These are phyloP conservation scores for Puccinia hordei DNA, from an alignment of 1,284 basidiomycete species.

Conservation along the genomic window DNA sequence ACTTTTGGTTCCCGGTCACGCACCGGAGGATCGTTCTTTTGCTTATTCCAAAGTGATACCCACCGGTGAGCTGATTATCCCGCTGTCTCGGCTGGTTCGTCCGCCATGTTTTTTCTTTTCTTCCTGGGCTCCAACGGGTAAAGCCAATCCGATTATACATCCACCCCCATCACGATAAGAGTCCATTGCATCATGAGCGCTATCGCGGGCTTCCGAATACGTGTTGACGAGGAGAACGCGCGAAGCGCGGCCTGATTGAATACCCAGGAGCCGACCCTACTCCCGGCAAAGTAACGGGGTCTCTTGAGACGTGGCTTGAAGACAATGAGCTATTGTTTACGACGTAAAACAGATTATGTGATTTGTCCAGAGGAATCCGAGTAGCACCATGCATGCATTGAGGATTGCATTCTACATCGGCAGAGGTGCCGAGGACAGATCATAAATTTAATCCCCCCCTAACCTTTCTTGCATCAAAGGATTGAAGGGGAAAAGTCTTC, in stretches of 20 bases:
- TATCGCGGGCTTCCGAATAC: too few species aligned
- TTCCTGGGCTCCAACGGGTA: neutral
- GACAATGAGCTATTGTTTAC: neutral
- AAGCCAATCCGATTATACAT: neutral
- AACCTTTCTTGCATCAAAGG: neutral
- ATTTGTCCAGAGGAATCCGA: too few species aligned
- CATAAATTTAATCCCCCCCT: neutral
- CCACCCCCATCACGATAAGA: neutral
- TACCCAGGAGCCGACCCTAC: too few species aligned
- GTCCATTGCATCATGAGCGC: too few species aligned
- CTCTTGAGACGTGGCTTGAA: neutral
- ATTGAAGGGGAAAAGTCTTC: neutral
- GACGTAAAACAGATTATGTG: neutral
- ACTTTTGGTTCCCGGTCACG: constrained; percentile 10
- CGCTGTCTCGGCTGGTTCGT: neutral
- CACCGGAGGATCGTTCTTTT: constrained; percentile 21
- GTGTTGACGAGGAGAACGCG: too few species aligned
- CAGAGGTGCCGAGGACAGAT: neutral
- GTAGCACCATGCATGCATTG: neutral
- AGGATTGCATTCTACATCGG: neutral
- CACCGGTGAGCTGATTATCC: constrained; percentile 20
- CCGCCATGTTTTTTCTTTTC: neutral
- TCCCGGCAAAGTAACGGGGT: neutral
- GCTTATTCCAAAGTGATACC: constrained; percentile 38
- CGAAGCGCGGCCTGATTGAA: too few species aligned